Evolutionary conservation across 164 flowering plant genomes (phyloP).

Genomic region (Santalum album): DNA sequence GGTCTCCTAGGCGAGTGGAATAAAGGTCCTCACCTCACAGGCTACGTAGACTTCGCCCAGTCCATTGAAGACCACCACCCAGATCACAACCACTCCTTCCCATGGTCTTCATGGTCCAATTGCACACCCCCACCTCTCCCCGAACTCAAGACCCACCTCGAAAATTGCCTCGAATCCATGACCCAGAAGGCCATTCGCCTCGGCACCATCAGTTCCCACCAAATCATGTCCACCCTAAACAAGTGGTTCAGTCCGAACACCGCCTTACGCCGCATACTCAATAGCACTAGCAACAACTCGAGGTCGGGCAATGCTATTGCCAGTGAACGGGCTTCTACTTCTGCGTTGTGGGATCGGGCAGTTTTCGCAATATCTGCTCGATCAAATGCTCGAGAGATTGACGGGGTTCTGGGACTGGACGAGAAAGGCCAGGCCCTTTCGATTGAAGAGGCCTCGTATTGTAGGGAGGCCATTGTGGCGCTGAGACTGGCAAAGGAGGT

Average conservation of each 20-base stretch:
- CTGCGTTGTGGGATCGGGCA: conserved; percentile 71
- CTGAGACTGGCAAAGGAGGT: conserved; percentile 83
- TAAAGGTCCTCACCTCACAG: conserved; percentile 71
- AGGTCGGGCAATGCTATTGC: not conserved
- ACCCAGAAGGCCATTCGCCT: conserved; percentile 43
- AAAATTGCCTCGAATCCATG: conserved; percentile 65
- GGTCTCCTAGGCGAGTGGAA: conserved; percentile 76
- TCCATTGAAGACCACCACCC: conserved; percentile 43
- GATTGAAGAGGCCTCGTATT: conserved; percentile 52
- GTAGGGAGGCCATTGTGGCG: conserved; percentile 52
- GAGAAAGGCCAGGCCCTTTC: conserved; percentile 30
- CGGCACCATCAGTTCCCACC: conserved; percentile 63
- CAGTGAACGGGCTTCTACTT: conserved; percentile 21
- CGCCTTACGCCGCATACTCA: conserved; percentile 43
- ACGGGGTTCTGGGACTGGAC: conserved; percentile 28
- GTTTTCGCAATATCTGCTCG: conserved; percentile 45
- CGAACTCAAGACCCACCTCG: conserved; percentile 44
- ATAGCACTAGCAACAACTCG: conserved; percentile 3
- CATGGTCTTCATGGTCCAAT: conserved; percentile 68
- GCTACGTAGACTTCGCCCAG: conserved; percentile 73
- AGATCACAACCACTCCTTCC: conserved; percentile 28
- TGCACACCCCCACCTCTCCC: conserved; percentile 37
- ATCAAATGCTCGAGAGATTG: conserved; percentile 36
- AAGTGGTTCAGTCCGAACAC: conserved; percentile 68
- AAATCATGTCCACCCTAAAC: conserved; percentile 58